phyloP scores from a whole-genome alignment of 202 grass and related monocot species.

The Eragrostis tef region DNA sequence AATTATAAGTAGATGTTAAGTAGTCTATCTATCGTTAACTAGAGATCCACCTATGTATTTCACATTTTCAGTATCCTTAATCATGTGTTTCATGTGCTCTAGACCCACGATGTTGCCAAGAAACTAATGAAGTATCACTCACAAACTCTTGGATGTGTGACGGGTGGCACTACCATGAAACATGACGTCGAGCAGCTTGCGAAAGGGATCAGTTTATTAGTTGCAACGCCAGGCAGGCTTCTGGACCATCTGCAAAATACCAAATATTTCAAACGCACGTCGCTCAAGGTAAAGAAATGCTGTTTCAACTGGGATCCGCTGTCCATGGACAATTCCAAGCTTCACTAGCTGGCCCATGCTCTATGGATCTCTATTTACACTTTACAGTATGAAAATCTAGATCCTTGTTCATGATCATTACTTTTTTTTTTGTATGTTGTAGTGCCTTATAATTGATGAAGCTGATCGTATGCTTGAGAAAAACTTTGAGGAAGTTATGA shows the following conservation, averaged over 20 bases:
- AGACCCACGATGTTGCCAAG: slow-evolving; percentile 89
- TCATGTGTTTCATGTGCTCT: slow-evolving; percentile 4
- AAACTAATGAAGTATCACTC: slow-evolving; percentile 90
- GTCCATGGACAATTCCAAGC: not conserved
- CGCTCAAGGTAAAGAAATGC: slow-evolving; percentile 57
- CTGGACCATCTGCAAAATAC: slow-evolving; percentile 85
- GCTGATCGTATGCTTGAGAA: slow-evolving; percentile 85
- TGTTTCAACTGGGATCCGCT: not conserved
- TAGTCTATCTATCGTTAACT: not conserved
- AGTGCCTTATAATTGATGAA: slow-evolving; percentile 98
- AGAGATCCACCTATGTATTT: not conserved
- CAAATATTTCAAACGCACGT: slow-evolving; percentile 71
- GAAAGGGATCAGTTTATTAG: slow-evolving; percentile 77
- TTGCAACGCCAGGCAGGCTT: slow-evolving; percentile 82
- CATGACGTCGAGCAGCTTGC: slow-evolving; percentile 64
- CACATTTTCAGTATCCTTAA: not conserved
- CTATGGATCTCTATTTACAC: not conserved
- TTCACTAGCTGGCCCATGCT: not conserved
- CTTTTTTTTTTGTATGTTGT: slow-evolving; percentile 24
- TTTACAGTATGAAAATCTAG: too few species aligned
- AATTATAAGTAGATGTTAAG: not conserved
- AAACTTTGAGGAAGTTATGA: slow-evolving; percentile 97
- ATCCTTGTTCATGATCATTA: too few species aligned
- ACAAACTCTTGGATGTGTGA: slow-evolving; percentile 83
- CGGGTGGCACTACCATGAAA: slow-evolving; percentile 69